Conservation (phyloP, 306 rosid genomes). For the Lupinus albus region DNA sequence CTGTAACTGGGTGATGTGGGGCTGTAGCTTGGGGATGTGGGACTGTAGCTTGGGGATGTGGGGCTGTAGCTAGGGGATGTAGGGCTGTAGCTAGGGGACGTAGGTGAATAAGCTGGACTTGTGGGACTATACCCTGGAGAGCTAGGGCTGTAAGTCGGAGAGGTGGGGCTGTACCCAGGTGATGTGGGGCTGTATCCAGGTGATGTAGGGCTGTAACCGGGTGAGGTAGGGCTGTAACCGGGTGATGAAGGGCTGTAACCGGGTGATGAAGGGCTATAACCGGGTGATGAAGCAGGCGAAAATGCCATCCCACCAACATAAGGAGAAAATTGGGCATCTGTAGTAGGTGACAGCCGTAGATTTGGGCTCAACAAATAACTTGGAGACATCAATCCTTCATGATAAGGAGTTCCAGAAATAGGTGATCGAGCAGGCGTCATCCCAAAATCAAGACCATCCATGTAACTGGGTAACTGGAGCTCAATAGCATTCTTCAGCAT, state of each 20-base stretch:
- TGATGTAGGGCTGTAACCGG: constrained; percentile 94
- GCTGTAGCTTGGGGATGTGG: constrained; percentile 74
- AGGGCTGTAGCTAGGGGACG: constrained; percentile 69
- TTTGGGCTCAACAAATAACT: constrained; percentile 88
- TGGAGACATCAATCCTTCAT: constrained; percentile 97
- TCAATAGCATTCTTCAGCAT: constrained; percentile 98
- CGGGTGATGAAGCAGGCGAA: constrained; percentile 93
- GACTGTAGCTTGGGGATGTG: constrained; percentile 81
- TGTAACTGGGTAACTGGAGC: constrained; percentile 93
- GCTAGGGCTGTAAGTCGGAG: constrained; percentile 96
- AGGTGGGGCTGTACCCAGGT: constrained; percentile 93
- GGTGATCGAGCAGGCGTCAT: constrained; percentile 98
- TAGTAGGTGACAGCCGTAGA: constrained; percentile 79
- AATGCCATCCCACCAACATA: constrained; percentile 96
- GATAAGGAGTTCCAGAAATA: constrained; percentile 87
- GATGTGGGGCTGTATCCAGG: constrained; percentile 96
- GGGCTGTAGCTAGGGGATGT: constrained; percentile 89
- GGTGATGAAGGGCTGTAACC: constrained; percentile 98
- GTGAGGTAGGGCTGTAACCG: constrained; percentile 91
- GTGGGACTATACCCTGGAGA: constrained; percentile 97
- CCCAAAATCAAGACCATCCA: constrained; percentile 96
- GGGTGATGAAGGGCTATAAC: constrained; percentile 94
- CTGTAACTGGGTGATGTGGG: constrained; percentile 64
- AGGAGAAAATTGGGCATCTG: constrained; percentile 97
- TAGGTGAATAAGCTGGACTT: constrained; percentile 93